Evolutionary conservation across 495 filamentous ascomycete genomes (phyloP), one percentile per base, ranked within the genome.

Genomic region (Xylaria scruposa): DNA sequence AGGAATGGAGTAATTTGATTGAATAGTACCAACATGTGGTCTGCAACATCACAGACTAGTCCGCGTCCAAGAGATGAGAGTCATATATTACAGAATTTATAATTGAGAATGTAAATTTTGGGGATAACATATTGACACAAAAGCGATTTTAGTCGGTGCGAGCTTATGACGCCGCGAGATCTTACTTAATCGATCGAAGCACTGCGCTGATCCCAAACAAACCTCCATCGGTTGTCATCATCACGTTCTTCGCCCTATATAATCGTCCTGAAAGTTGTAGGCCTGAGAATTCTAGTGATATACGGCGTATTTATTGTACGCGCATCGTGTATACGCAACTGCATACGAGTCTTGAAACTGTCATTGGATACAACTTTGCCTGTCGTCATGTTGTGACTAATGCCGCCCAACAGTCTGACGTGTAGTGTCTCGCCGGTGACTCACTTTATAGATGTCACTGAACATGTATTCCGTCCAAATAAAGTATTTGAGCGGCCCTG

Each of bases 391-490:
- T 26, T 47, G n/a, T 54, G 42, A 56, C n/a, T 46, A 38, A 51
- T 53, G 44, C 64, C 19, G 31, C 33, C 17, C 7, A 33, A 31
- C 49, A 44, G 26, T 67, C 65, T 67, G 65, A 67, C 49, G 13
- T n/a, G 36, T 36, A 42, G n/a, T 21, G 21, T 63, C 33, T 54
- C 13, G 47, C 47, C 65, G 47, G 36, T 67, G 65, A 67, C 65
- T 56, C 65, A 67, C 33, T 38, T 33, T 0, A 5, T 36, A 44
- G 49, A 42, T 33, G 19, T 26, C 26, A 17, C 26, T 10, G 4
- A 67, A 38, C 26, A 31, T 36, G 36, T 17, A 44, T 8, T 24
- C 5, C 15, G 5, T 29, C 4, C 2, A 12, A 6, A 17, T 21
- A 13, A 9, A 49, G 0, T n/a, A 31, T 31, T 67, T 36, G 40